These are phyloP conservation scores for Spathaspora boniae DNA, from an alignment of 805 yeast genomes.

Conservation along the genomic window DNA sequence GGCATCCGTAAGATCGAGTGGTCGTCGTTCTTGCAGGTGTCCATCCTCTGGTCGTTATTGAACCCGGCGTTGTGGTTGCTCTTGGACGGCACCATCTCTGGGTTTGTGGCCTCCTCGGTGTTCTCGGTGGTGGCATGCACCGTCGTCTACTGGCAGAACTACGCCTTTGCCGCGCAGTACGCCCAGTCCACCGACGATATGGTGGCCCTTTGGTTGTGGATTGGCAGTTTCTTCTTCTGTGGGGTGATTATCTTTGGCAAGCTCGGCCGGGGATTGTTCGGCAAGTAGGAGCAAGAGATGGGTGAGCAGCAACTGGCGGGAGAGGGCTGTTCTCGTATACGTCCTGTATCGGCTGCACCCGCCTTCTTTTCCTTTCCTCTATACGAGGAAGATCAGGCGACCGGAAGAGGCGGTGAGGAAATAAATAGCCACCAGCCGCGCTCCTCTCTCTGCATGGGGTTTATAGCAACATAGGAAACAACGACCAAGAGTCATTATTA, in stretches of 20 bases:
- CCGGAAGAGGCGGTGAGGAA: too few relatives aligned
- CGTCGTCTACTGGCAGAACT: slow-evolving; percentile 27
- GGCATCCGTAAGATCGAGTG: slow-evolving; percentile 70
- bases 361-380: too few relatives aligned
- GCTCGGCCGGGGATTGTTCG: slow-evolving; percentile 55
- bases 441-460: too few relatives aligned
- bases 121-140: slow-evolving; percentile 31
- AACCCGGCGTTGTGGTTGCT: slow-evolving; percentile 67
- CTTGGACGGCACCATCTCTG: slow-evolving; percentile 57
- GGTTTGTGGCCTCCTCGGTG: slow-evolving; percentile 40
- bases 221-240: slow-evolving; percentile 63
- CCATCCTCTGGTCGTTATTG: slow-evolving; percentile 57
- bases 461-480: too few relatives aligned
- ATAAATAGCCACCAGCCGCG: too few relatives aligned
- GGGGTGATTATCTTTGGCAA: slow-evolving; percentile 67
- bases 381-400: too few relatives aligned
- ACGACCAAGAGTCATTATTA: too few relatives aligned
- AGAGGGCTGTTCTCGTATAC: too few relatives aligned
- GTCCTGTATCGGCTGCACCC: too few relatives aligned
- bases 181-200: slow-evolving; percentile 19
- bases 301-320: too few relatives aligned
- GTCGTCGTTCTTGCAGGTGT: slow-evolving; percentile 62
- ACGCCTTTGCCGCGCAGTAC: slow-evolving; percentile 16
- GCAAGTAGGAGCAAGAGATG: slow-evolving; percentile 10
- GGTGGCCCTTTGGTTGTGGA: slow-evolving; percentile 48